phyloP scores from a whole-genome alignment of 495 filamentous ascomycete genomes.

The Neurospora sublineolata region DNA sequence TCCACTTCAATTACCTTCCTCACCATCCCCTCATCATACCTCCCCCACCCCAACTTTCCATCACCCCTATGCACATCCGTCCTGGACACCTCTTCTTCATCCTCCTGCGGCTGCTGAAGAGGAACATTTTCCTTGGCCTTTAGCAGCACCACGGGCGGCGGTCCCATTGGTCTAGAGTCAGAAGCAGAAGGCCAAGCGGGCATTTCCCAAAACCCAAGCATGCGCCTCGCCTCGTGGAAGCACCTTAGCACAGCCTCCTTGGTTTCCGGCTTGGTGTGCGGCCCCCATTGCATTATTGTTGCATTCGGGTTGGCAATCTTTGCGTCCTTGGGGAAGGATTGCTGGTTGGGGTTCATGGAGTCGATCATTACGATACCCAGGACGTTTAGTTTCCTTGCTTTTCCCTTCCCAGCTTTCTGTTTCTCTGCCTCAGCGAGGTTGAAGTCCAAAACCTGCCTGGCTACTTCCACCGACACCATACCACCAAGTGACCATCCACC shows the following conservation, averaged over 20 bases:
- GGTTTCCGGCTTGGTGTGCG: conserved; percentile 25
- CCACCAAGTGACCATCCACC: conserved; percentile 38
- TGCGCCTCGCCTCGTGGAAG: conserved; percentile 22
- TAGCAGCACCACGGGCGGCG: conserved; percentile 29
- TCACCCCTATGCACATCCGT: conserved; percentile 26
- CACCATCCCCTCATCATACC: conserved; percentile 24
- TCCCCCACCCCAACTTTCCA: conserved; percentile 28
- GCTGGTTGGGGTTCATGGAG: conserved; percentile 21
- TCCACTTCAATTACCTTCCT: conserved; percentile 25
- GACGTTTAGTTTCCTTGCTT: conserved; percentile 9
- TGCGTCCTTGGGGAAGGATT: not conserved
- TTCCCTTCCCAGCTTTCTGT: not conserved
- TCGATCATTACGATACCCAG: conserved; percentile 37
- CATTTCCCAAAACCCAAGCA: not conserved
- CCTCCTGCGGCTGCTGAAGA: not conserved
- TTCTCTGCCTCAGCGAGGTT: not conserved
- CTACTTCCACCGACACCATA: conserved; percentile 28
- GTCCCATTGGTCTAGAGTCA: not conserved
- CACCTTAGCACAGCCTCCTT: conserved; percentile 21
- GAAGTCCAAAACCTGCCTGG: conserved; percentile 18
- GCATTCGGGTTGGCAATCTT: not conserved
- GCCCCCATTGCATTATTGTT: conserved; percentile 13
- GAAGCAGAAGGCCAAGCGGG: not conserved
- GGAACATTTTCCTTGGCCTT: conserved; percentile 25
- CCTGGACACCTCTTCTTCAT: conserved; percentile 12